Base-by-base conservation (phyloP, 1,139 yeast species). In the Sugiyamaella castrensis region DNA sequence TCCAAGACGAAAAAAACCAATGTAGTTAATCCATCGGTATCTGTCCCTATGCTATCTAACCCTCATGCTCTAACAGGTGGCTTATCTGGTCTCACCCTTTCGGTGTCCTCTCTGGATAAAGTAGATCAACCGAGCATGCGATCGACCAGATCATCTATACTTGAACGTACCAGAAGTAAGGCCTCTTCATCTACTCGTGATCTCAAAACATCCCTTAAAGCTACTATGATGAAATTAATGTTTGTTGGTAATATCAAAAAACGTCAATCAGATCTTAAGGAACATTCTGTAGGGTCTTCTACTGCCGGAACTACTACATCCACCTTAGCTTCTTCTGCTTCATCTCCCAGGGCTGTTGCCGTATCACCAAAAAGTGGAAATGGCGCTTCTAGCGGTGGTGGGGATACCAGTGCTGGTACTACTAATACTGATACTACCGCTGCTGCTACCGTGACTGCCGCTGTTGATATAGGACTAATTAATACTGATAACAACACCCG, bases 201-300 rank as follows among this genome's bases (percentile, higher is more conserved):
- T 12, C 38, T 49, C 13, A 45, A 30, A 27, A 26, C 40, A 11
- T 40, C 45, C 32, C 33, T 49, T 15, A 49, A 49, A 37, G n/a
- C 52, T 5, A 45, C 52, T 16, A 53, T 53, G 55, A 46, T 52
- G 43, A 47, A 47, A 28, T 40, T 53, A 41, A 52, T 53, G n/a
- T 49, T 51, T 35, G 38, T 51, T 37, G 52, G 55, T 32, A 30
- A 35, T 34, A 36, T 40, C 8, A 48, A 37, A 19, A 43, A 43
- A 8, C 43, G 43, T 13, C 47, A 43, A 24, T 16, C 33, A n/a
- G n/a, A 15, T 37, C 27, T 37, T 16, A 19, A 19, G 24, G 24
- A 19, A 19, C 33, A 37, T 3, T 24, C 34, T 3, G 37, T 30
- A 26, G 36, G 33, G 8, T 31, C 34, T 53, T 56, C 29, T 44